Base-by-base conservation (phyloP, 257 asterid genomes). In the Paulownia fortunei region DNA sequence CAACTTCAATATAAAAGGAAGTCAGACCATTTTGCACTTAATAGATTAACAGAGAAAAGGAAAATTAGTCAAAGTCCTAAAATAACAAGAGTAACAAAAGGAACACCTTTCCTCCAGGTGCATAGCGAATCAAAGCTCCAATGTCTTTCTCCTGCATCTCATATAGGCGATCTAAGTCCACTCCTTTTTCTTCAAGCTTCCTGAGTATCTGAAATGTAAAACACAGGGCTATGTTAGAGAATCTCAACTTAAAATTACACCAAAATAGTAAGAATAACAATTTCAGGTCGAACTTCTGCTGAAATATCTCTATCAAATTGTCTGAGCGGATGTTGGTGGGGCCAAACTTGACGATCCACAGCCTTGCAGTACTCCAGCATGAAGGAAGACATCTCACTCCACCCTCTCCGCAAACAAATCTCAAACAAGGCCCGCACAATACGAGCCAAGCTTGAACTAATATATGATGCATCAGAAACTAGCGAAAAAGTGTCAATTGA, bases 311-410 rank as follows among this genome's bases (percentile, higher is more conserved):
- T 93, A 79, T 88, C 97, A 77, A 95, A 95, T 82, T 95, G 99
- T 86, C 98, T 87, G 84, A 95, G 94, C 21, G 96, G 98, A 84
- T 95, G 98, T 74, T 89, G 99, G 82, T 91, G 97, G 68, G 98
- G 98, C 99, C 99, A 95, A 81, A 91, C 83, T 85, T 89, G 92
- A 82, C 97, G 98, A 87, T 95, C 99, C 83, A 95, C 97, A 56
- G 99, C 98, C 88, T 95, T 95, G 88, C 99, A 95, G 81, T 88
- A 91, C 78, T 91, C 97, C 83, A 95, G 84, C 96, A 91, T 85
- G 80, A 90, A 80, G 58, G 93, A 87, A 74, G 97, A 55, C 99
- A 93, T 93, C 87, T 93, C 98, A 86, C 97, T 91, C 99, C 99
- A 95, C 74, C 99, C 97, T 82, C 93, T 87, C 56, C 97, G 89